Evolutionary conservation across 495 filamentous ascomycete species (phyloP).

Genomic region (Trichoderma reesei): DNA sequence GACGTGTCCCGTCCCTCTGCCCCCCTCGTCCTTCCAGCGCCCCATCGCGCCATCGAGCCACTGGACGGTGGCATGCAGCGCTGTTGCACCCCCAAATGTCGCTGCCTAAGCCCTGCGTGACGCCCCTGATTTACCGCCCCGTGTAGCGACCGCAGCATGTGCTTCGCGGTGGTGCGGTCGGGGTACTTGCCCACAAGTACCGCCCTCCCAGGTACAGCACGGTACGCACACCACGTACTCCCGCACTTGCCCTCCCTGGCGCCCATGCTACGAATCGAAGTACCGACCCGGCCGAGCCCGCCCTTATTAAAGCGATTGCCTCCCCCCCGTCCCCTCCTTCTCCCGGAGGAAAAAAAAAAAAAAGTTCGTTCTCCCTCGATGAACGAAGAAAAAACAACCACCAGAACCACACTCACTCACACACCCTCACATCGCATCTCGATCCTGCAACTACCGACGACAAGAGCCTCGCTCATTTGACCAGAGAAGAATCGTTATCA

Average conservation of each 20-base stretch:
- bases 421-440: background rate
- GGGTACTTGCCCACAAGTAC: slow-evolving; percentile 3
- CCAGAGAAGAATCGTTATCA: background rate
- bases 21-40: background rate
- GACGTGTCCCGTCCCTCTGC: slow-evolving; percentile 4
- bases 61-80: slow-evolving; percentile 6
- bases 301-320: slow-evolving; percentile 8
- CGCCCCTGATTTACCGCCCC: slow-evolving; percentile 7
- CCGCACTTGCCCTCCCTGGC: background rate
- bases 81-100: background rate
- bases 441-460: background rate
- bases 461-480: background rate
- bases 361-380: background rate
- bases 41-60: slow-evolving; percentile 5
- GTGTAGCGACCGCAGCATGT: slow-evolving; percentile 3
- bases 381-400: background rate
- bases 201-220: too few relatives aligned
- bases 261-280: background rate
- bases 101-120: slow-evolving; percentile 7
- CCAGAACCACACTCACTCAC: background rate
- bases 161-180: background rate
- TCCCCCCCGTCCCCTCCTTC: slow-evolving; percentile 7
- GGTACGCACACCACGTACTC: too few relatives aligned
- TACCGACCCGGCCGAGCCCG: slow-evolving; percentile 8
- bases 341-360: background rate